Evolutionary conservation across 208 protist genomes (phyloP).

Genomic region (Wallacemonas sp.): DNA sequence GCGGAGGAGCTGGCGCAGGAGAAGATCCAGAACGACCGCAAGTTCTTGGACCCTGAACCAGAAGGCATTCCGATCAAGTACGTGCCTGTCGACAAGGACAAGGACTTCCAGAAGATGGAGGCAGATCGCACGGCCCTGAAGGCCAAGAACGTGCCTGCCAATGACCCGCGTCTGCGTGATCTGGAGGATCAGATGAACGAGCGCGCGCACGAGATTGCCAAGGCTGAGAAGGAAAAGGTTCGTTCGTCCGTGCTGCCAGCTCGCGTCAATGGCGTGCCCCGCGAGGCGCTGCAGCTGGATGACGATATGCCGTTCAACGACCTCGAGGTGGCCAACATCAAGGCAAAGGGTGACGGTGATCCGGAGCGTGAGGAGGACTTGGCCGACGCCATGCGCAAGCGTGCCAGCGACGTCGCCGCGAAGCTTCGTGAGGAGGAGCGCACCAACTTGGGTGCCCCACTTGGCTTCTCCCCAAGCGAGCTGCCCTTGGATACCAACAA

Average conservation of each 20-base stretch:
- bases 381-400: slow-evolving; percentile 64
- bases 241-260: slow-evolving; percentile 40
- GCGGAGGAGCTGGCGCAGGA: slow-evolving; percentile 73
- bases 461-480: slow-evolving; percentile 68
- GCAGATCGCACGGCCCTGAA: slow-evolving; percentile 48
- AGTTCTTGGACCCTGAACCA: slow-evolving; percentile 69
- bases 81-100: slow-evolving; percentile 64
- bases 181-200: slow-evolving; percentile 73
- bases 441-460: slow-evolving; percentile 40
- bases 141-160: slow-evolving; percentile 33
- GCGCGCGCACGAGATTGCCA: slow-evolving; percentile 51
- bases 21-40: slow-evolving; percentile 63
- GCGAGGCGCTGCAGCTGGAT: slow-evolving; percentile 61
- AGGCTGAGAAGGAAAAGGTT: slow-evolving; percentile 46
- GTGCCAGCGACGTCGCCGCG: slow-evolving; percentile 53
- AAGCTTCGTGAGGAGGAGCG: slow-evolving; percentile 70
- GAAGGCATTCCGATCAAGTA: slow-evolving; percentile 59
- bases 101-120: slow-evolving; percentile 65
- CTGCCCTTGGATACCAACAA: slow-evolving; percentile 56
- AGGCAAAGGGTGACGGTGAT: slow-evolving; percentile 58
- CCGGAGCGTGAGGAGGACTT: slow-evolving; percentile 43
- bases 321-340: slow-evolving; percentile 62
- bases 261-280: slow-evolving; percentile 45
- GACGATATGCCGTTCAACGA: slow-evolving; percentile 73
- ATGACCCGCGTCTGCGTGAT: slow-evolving; percentile 40